phyloP scores from a whole-genome alignment of 345 rosid genomes.

The Camelina neglecta region DNA sequence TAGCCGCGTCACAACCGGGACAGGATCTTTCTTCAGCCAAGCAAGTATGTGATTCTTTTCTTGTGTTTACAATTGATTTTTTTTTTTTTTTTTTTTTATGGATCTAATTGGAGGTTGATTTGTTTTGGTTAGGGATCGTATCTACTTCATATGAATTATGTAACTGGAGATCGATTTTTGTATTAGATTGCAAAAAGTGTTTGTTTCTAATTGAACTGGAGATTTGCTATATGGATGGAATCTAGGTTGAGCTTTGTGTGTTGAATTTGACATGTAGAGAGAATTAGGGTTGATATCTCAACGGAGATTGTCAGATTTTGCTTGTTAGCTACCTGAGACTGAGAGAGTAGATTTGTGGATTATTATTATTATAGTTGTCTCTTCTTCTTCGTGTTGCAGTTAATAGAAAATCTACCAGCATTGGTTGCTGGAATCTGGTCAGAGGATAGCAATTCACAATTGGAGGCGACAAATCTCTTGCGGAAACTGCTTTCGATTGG shows the following conservation, averaged over 20 bases:
- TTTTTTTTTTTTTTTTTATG: neutral
- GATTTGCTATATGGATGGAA: neutral
- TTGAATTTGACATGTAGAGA: neutral
- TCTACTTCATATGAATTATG: neutral
- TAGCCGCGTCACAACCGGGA: slow-evolving; percentile 18
- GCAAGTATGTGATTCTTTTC: slow-evolving; percentile 49
- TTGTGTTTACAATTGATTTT: neutral
- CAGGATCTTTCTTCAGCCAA: slow-evolving; percentile 51
- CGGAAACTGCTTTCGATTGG: slow-evolving; percentile 79
- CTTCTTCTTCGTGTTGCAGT: slow-evolving; percentile 45
- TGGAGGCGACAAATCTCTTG: slow-evolving; percentile 73
- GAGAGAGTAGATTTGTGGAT: neutral
- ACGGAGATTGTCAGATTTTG: neutral
- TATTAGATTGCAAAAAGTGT: slow-evolving; percentile 7
- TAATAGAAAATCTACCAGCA: slow-evolving; percentile 60
- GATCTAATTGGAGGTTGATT: neutral
- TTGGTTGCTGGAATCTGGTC: slow-evolving; percentile 71
- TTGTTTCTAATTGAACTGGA: neutral
- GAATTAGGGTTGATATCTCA: slow-evolving; percentile 11
- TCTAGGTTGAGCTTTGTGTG: neutral
- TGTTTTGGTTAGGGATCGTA: neutral
- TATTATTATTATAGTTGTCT: neutral
- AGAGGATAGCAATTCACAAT: slow-evolving; percentile 59
- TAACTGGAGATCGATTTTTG: neutral
- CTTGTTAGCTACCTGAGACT: neutral